Conservation (phyloP, 164 flowering plant genomes). For the Cinnamomum micranthum region DNA sequence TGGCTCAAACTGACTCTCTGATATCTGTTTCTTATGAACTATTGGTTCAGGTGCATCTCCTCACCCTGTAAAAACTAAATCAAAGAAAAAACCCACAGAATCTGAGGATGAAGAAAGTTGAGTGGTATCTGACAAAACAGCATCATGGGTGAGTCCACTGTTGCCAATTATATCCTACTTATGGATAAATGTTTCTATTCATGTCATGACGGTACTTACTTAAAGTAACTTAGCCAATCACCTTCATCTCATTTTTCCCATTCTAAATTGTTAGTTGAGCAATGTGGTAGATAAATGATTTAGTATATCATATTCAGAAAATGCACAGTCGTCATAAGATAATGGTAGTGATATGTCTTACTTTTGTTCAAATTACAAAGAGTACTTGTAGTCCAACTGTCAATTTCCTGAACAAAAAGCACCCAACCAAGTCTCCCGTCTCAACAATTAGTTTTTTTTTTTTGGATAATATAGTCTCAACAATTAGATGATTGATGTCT, state of each 20-base stretch:
- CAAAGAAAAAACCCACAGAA: slow-evolving; percentile 6
- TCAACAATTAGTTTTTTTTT: too few species aligned
- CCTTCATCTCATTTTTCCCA: neutral
- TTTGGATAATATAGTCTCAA: too few species aligned
- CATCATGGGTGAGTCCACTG: neutral
- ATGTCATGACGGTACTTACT: neutral
- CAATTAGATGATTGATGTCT: too few species aligned
- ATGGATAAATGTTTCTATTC: neutral
- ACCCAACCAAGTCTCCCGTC: too few species aligned
- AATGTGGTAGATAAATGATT: neutral
- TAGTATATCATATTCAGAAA: neutral
- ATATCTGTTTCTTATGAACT: neutral
- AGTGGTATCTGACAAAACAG: slow-evolving; percentile 9
- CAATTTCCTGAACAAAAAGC: too few species aligned
- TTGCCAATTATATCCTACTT: neutral
- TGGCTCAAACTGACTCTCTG: neutral
- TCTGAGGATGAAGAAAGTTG: slow-evolving; percentile 24
- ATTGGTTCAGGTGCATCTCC: slow-evolving; percentile 14
- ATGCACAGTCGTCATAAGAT: neutral
- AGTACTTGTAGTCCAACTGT: too few species aligned
- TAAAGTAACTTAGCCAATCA: too few species aligned
- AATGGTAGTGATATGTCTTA: too few species aligned
- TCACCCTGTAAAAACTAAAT: slow-evolving; percentile 8
- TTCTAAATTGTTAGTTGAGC: neutral
- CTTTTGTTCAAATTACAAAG: too few species aligned